Evolutionary conservation across 1,284 basidiomycete genomes (phyloP), one percentile per base, ranked within the genome.

Genomic region (Austropuccinia psidii): DNA sequence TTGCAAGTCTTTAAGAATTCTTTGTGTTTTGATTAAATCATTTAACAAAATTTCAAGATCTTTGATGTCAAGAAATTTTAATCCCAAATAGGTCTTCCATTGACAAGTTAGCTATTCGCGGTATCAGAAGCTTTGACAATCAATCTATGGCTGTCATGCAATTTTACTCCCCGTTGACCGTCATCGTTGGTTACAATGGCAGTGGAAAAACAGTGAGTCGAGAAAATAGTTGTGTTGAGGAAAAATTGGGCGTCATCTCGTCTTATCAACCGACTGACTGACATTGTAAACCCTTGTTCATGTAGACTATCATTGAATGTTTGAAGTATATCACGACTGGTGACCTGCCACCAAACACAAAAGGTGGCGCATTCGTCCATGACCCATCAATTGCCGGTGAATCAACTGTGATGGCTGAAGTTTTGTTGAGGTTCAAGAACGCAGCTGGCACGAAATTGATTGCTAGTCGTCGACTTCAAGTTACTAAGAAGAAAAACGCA

Each of bases 311-410:
- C 80, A 98, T 99, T 81, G 96, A 98, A 84, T 98, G 95, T 82
- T 86, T 98, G 80, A 98, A 98, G 83, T 99, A 98, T 81, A 93
- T 93, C 4, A 97, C 95, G 0, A 98, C 96, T 0, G 96, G 96
- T 39, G 94, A 98, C 81, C 88, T 98, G 77, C 96, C 96, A 0
- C 93, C 96, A 0, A 97, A 97, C 80, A 93, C 94, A 37, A 93
- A 95, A 77, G 95, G 95, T 33, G 96, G 96, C 35, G 96, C 96
- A 0, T 99, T 98, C 80, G 84, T 98, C 6, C 95, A 98, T 80
- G 96, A 99, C 82, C 96, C 96, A 0, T 77, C 86, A 85, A 95
- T 99, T 88, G 95, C 95, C 8, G 93, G 93, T 78, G 91, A 96
- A 83, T 96, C 94, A 80, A 93, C 97, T 79, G 95, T 98, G 77